phyloP scores from a whole-genome alignment of 352 stramenopile genomes.

The Aphanomyces invadans region DNA sequence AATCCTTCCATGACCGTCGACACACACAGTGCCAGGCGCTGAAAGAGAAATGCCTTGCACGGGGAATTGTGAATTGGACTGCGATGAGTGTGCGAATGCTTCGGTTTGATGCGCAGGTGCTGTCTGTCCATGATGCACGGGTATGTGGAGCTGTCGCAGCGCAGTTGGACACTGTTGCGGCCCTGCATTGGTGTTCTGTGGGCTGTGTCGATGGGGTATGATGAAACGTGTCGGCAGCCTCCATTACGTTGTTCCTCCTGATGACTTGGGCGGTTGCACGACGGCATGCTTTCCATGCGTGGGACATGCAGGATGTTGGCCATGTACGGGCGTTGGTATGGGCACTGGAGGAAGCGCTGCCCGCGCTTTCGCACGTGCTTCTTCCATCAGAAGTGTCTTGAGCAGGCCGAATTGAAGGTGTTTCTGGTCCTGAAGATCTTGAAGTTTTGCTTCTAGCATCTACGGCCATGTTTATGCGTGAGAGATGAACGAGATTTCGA shows the following conservation, averaged over 20 bases:
- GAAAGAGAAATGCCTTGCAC: too few relatives aligned
- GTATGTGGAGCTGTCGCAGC: too few relatives aligned
- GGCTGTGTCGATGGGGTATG: too few relatives aligned
- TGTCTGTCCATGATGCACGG: too few relatives aligned
- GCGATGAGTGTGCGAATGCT: too few relatives aligned
- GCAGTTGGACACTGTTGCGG: too few relatives aligned
- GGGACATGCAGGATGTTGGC: background rate
- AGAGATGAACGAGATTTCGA: background rate
- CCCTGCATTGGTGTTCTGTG: too few relatives aligned
- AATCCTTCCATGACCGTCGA: too few relatives aligned
- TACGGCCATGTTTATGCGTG: background rate
- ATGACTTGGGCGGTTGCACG: background rate
- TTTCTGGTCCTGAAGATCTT: conserved; percentile 14
- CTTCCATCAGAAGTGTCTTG: conserved; percentile 21
- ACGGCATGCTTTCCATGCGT: background rate
- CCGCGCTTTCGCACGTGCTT: conserved; percentile 12
- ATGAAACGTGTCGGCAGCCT: background rate
- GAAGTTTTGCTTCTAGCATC: conserved; percentile 11
- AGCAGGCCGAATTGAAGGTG: conserved; percentile 21
- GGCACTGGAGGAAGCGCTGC: background rate
- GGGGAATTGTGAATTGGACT: too few relatives aligned
- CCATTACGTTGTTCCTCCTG: background rate
- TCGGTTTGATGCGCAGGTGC: too few relatives aligned
- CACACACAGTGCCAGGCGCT: too few relatives aligned
- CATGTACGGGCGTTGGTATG: background rate